Evolutionary conservation across 257 asterid species (phyloP).

Genomic region (Fraxinus excelsior): DNA sequence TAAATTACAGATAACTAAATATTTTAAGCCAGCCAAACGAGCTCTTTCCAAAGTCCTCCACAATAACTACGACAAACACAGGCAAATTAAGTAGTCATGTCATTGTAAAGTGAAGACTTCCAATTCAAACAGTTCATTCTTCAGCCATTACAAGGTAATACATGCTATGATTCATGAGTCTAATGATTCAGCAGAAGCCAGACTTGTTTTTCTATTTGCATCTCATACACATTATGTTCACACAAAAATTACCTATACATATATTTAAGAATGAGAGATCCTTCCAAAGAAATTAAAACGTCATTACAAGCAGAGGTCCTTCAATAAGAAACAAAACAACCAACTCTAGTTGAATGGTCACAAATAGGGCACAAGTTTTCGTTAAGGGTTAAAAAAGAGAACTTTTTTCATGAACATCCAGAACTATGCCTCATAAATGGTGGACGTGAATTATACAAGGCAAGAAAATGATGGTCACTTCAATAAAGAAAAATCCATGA

Average conservation of each 20-base stretch:
- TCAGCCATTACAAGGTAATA: not conserved
- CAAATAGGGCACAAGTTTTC: not conserved
- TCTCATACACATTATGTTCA: not conserved
- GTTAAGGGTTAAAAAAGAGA: not conserved
- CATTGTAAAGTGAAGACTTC: not conserved
- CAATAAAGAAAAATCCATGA: not conserved
- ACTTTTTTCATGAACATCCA: not conserved
- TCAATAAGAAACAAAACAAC: not conserved
- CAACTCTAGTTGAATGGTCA: not conserved
- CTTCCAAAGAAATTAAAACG: not conserved
- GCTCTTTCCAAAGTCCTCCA: not conserved
- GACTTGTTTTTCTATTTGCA: not conserved
- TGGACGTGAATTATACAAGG: not conserved
- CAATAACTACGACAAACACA: not conserved
- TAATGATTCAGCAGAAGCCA: not conserved
- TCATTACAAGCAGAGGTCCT: not conserved
- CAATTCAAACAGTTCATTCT: not conserved
- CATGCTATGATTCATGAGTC: not conserved
- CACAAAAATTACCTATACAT: not conserved
- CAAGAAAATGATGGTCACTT: not conserved
- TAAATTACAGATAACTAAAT: not conserved
- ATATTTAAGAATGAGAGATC: not conserved
- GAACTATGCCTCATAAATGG: not conserved
- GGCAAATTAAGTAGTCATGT: not conserved
- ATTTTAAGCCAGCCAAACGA: not conserved